A percentile compares a stretch with the other conserved stretches of the same genome.
phyloP scores from a whole-genome alignment of 495 filamentous ascomycete species.

The Aspergillus indologenus region DNA sequence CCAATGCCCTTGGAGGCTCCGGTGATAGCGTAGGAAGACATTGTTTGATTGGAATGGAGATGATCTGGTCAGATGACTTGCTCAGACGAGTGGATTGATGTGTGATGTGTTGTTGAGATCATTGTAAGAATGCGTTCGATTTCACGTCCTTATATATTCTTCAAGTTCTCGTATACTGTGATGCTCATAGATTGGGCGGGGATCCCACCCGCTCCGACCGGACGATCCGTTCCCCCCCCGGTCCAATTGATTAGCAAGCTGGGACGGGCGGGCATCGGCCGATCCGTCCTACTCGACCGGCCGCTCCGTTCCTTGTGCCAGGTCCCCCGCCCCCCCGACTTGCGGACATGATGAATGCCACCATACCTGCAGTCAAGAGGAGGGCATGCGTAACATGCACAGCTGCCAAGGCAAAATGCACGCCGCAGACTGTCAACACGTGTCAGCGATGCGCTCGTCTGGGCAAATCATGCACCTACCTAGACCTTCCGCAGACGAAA shows the following conservation, averaged over 20 bases:
- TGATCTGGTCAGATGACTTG: too few species aligned
- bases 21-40: slow-evolving; percentile 54
- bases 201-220: not conserved
- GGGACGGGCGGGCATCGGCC: not conserved
- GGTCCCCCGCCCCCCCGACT: not conserved
- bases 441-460: slow-evolving; percentile 27
- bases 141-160: too few species aligned
- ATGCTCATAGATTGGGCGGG: too few species aligned
- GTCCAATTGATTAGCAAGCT: not conserved
- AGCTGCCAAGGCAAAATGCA: slow-evolving; percentile 23
- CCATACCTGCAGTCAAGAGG: slow-evolving; percentile 16
- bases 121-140: too few species aligned
- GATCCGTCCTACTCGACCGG: not conserved
- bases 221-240: not conserved
- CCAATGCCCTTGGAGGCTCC: slow-evolving; percentile 56
- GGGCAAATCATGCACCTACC: slow-evolving; percentile 25
- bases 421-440: slow-evolving; percentile 16
- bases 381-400: slow-evolving; percentile 26
- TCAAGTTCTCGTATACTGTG: too few species aligned
- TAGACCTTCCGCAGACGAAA: slow-evolving; percentile 27
- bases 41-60: slow-evolving; percentile 20
- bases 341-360: not conserved
- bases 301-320: slow-evolving; percentile 1
- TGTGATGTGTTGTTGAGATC: too few species aligned
- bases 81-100: not conserved